A percentile compares a stretch with the other conserved stretches of the same genome.
Evolutionary conservation across 1,139 yeast species (phyloP).

Genomic region (Kodamaea anthophila): DNA sequence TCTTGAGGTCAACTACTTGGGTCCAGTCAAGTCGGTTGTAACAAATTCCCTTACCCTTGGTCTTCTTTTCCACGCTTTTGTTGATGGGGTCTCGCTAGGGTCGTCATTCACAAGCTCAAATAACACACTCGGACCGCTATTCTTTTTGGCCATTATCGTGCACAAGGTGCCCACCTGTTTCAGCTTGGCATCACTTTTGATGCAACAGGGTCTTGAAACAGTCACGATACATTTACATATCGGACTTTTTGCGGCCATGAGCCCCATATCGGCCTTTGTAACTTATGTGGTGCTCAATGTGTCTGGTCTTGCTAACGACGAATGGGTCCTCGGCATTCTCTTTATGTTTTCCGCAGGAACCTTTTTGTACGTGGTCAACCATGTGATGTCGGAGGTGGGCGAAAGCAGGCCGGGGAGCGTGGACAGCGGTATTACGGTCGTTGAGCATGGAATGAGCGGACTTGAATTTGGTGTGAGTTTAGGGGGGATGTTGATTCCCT

Average conservation of each 20-base stretch:
- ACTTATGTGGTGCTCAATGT: slow-evolving; percentile 37
- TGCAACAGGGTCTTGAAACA: slow-evolving; percentile 28
- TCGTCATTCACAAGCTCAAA: slow-evolving; percentile 47
- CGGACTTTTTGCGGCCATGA: slow-evolving; percentile 42
- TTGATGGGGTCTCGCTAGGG: slow-evolving; percentile 75
- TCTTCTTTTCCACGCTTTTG: slow-evolving; percentile 56
- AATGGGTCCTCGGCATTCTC: slow-evolving; percentile 44
- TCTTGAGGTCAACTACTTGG: background rate
- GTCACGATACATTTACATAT: slow-evolving; percentile 36
- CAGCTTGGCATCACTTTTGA: slow-evolving; percentile 55
- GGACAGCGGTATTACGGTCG: slow-evolving; percentile 5
- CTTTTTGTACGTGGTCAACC: slow-evolving; percentile 63
- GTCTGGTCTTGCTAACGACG: slow-evolving; percentile 21
- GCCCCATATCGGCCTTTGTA: slow-evolving; percentile 47
- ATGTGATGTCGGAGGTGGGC: slow-evolving; percentile 43
- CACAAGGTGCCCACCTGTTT: slow-evolving; percentile 77
- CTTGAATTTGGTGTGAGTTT: slow-evolving; percentile 13
- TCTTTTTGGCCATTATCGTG: slow-evolving; percentile 54
- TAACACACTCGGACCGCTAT: slow-evolving; percentile 41
- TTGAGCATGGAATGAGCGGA: slow-evolving; percentile 7
- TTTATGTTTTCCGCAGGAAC: slow-evolving; percentile 68
- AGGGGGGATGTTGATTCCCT: slow-evolving; percentile 17
- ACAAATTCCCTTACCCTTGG: slow-evolving; percentile 50
- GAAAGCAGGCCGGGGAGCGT: slow-evolving; percentile 6
- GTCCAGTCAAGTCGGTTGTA: slow-evolving; percentile 15